phyloP scores from a whole-genome alignment of 192 early-diverging fungal genomes.

The Umbelopsis vinacea region DNA sequence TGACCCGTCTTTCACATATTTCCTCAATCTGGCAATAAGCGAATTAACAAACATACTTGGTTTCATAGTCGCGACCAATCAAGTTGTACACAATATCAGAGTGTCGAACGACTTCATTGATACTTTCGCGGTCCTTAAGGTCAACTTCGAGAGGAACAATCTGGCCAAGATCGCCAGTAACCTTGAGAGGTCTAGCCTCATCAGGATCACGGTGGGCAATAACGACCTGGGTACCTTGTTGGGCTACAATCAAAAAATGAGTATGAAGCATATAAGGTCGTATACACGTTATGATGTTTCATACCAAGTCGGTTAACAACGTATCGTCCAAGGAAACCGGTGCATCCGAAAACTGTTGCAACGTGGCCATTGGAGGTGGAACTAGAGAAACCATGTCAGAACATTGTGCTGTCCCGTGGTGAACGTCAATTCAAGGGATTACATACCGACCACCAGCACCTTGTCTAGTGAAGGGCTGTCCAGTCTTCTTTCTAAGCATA shows the following conservation, averaged over 20 bases:
- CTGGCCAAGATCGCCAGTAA: conserved; percentile 94
- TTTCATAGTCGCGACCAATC: conserved; percentile 89
- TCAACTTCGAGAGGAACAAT: conserved; percentile 91
- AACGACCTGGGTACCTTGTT: conserved; percentile 89
- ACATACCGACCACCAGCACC: conserved; percentile 71
- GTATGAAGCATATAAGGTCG: not conserved
- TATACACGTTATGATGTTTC: no score
- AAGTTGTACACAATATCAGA: conserved; percentile 96
- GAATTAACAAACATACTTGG: conserved; percentile 63
- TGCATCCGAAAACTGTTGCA: conserved; percentile 95
- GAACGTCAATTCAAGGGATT: not conserved
- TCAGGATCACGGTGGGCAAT: conserved; percentile 90
- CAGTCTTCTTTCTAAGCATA: conserved; percentile 56
- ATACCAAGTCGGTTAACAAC: conserved; percentile 89
- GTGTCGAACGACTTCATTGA: conserved; percentile 86
- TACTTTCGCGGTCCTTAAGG: conserved; percentile 81
- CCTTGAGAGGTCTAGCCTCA: conserved; percentile 84
- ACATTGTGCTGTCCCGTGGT: no score
- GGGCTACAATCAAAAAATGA: conserved; percentile 51
- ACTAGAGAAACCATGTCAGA: conserved; percentile 38
- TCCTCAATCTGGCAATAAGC: not conserved
- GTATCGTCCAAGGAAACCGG: conserved; percentile 95
- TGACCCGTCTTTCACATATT: not conserved
- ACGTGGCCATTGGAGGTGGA: conserved; percentile 85
- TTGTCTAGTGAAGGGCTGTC: conserved; percentile 61